These are phyloP conservation scores for Scheffersomyces titani DNA, from an alignment of 1,139 yeast genomes.

Conservation along the genomic window DNA sequence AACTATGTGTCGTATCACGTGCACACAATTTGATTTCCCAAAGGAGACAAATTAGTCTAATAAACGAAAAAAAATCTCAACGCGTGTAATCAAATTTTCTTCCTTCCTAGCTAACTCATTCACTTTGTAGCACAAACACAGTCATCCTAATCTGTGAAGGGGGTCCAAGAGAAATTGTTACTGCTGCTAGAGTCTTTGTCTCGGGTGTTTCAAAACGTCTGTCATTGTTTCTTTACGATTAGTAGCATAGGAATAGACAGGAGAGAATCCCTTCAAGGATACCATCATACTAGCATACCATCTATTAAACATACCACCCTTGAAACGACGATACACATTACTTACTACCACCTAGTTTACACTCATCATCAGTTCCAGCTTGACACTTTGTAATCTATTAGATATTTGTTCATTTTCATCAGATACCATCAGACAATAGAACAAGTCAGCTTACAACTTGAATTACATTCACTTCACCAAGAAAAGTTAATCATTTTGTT, in stretches of 20 bases:
- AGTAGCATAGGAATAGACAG: not conserved
- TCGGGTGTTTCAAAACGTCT: not conserved
- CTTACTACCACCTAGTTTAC: not conserved
- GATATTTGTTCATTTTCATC: not conserved
- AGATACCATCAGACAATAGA: not conserved
- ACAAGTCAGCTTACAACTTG: not conserved
- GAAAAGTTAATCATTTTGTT: not conserved
- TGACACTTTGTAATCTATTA: too few relatives aligned
- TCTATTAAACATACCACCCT: not conserved
- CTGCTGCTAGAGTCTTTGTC: not conserved
- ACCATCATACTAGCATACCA: not conserved
- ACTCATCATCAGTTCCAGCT: not conserved
- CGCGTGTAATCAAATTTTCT: slow-evolving; percentile 5
- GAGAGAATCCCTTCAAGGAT: not conserved
- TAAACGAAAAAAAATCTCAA: not conserved
- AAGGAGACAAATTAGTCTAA: slow-evolving; percentile 6
- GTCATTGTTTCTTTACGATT: not conserved
- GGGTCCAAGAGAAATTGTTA: not conserved
- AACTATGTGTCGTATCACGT: not conserved
- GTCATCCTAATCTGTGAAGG: not conserved
- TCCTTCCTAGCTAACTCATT: not conserved
- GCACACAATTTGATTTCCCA: slow-evolving; percentile 5
- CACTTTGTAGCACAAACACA: not conserved
- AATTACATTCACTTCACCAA: not conserved
- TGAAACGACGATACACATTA: not conserved